These are phyloP conservation scores for Fagopyrum esculentum DNA, from an alignment of 148 eudicot species.

Conservation along the genomic window DNA sequence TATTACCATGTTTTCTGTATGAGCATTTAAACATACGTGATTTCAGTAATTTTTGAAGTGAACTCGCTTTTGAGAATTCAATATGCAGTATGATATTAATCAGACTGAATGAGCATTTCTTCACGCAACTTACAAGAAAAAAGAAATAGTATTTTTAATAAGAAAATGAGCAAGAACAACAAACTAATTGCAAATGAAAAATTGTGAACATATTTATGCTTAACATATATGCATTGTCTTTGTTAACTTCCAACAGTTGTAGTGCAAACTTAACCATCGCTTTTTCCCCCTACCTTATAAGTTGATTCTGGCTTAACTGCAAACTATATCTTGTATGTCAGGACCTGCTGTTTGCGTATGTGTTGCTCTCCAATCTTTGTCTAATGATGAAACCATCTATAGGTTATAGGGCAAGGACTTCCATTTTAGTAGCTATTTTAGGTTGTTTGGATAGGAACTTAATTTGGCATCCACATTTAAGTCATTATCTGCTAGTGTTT, in stretches of 20 bases:
- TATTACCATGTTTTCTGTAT: too few species aligned
- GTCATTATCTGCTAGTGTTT: background rate
- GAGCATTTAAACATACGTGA: too few species aligned
- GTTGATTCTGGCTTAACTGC: background rate
- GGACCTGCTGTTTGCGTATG: background rate
- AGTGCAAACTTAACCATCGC: background rate
- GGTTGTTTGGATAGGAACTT: background rate
- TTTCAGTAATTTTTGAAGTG: too few species aligned
- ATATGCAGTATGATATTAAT: background rate
- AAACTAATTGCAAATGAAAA: background rate
- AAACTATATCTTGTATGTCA: constrained; percentile 3
- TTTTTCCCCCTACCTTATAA: background rate
- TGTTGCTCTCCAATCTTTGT: background rate
- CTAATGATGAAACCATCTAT: background rate
- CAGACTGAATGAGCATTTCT: background rate
- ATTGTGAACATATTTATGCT: background rate
- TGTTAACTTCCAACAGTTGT: background rate
- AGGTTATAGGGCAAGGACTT: background rate
- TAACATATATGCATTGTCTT: background rate
- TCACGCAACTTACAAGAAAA: background rate
- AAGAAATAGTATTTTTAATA: background rate
- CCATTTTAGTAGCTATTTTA: background rate
- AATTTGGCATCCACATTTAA: background rate
- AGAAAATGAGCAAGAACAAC: background rate
- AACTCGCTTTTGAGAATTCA: background rate